These are phyloP conservation scores for Blastomyces parvus DNA, from an alignment of 2,329 filamentous ascomycete species.

Conservation along the genomic window DNA sequence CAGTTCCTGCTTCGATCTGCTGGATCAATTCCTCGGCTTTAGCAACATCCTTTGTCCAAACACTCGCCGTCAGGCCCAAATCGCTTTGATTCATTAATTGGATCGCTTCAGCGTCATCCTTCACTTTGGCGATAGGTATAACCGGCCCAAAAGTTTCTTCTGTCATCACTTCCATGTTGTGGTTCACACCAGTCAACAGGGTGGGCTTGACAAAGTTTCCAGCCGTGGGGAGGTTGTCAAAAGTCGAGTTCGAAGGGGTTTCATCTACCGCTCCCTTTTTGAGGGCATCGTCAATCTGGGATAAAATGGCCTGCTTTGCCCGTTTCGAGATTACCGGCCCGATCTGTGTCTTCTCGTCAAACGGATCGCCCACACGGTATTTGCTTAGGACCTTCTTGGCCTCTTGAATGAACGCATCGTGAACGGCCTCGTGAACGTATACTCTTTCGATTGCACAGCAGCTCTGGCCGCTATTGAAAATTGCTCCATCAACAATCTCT, in stretches of 20 bases:
- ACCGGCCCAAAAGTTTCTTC: slow-evolving; percentile 94
- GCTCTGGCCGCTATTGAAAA: slow-evolving; percentile 98
- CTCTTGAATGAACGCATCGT: slow-evolving; percentile 71
- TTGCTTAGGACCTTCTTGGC: slow-evolving; percentile 68
- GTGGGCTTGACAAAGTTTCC: slow-evolving; percentile 88
- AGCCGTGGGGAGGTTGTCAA: slow-evolving; percentile 59
- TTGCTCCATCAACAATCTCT: slow-evolving; percentile 88
- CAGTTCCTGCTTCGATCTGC: slow-evolving; percentile 80
- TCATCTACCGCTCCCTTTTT: slow-evolving; percentile 73
- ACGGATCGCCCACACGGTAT: slow-evolving; percentile 83
- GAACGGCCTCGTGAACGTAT: slow-evolving; percentile 76
- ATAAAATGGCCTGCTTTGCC: slow-evolving; percentile 64
- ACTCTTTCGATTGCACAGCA: slow-evolving; percentile 89
- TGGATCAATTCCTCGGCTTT: slow-evolving; percentile 68
- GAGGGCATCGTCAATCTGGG: slow-evolving; percentile 73
- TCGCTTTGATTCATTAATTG: slow-evolving; percentile 88
- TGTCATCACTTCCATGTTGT: slow-evolving; percentile 79
- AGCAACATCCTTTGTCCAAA: slow-evolving; percentile 83
- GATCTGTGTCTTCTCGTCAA: slow-evolving; percentile 66
- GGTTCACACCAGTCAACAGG: slow-evolving; percentile 66
- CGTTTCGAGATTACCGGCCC: slow-evolving; percentile 80
- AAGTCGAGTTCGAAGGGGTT: slow-evolving; percentile 73
- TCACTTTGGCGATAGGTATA: slow-evolving; percentile 81
- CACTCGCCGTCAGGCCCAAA: slow-evolving; percentile 89
- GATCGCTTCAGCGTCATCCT: slow-evolving; percentile 69